Conservation (phyloP, 768 basidiomycete genomes). For the Boletus insuetus region DNA sequence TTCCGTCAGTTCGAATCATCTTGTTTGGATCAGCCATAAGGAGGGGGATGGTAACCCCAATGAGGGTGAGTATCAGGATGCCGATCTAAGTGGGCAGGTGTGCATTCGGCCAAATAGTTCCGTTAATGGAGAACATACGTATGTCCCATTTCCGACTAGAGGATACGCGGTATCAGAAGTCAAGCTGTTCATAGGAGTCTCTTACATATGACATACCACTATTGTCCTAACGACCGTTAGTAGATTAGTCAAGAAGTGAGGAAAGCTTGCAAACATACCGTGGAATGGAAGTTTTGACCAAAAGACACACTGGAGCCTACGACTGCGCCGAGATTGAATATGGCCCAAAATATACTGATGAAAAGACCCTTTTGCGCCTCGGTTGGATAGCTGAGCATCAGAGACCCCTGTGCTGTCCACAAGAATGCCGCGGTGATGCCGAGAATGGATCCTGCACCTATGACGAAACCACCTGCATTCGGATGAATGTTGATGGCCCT, state of each 20-base stretch:
- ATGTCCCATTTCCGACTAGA: constrained; percentile 66
- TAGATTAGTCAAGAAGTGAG: no score
- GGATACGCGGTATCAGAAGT: neutral
- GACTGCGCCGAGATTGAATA: constrained; percentile 77
- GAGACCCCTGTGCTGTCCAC: constrained; percentile 76
- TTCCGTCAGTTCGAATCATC: constrained; percentile 73
- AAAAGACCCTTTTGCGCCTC: constrained; percentile 71
- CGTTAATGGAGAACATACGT: constrained; percentile 37
- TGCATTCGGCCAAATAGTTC: no score
- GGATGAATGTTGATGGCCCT: constrained; percentile 71
- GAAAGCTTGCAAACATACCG: constrained; percentile 30
- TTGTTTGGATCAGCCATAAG: constrained; percentile 68
- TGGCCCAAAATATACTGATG: constrained; percentile 76
- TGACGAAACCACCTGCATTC: constrained; percentile 56
- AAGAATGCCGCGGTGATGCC: constrained; percentile 67
- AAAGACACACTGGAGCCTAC: constrained; percentile 73
- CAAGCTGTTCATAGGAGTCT: no score
- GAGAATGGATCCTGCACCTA: constrained; percentile 66
- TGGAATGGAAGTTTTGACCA: constrained; percentile 65
- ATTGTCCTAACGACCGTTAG: no score
- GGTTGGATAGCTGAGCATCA: constrained; percentile 80
- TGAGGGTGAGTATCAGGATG: constrained; percentile 65
- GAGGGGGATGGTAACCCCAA: constrained; percentile 63
- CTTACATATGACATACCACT: no score
- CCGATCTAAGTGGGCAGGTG: constrained; percentile 13